A percentile compares a stretch with the other conserved stretches of the same genome.
Conservation (phyloP, 2,329 filamentous ascomycete species). For the Didymella glomerata region DNA sequence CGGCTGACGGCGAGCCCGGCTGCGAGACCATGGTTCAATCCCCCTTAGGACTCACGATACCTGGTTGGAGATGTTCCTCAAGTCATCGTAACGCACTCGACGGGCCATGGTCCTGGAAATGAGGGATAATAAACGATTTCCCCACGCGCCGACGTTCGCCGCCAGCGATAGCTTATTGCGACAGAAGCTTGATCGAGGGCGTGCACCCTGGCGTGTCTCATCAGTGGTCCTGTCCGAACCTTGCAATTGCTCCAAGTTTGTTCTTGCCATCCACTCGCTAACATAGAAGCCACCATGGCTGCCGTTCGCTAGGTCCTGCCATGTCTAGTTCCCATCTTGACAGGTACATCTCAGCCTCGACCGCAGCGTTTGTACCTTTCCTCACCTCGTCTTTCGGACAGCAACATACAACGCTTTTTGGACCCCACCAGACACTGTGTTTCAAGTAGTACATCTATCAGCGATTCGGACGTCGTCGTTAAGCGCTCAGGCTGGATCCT, state of each 20-base stretch:
- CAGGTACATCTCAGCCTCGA: constrained; percentile 26
- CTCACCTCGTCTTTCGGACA: constrained; percentile 31
- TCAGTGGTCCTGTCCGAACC: constrained; percentile 31
- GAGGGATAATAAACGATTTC: constrained; percentile 35
- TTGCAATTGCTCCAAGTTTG: constrained; percentile 24
- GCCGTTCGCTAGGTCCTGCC: constrained; percentile 32
- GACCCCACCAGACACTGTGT: constrained; percentile 36
- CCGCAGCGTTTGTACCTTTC: constrained; percentile 19
- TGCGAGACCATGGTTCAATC: constrained; percentile 4
- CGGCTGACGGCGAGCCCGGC: constrained; percentile 8
- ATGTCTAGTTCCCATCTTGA: constrained; percentile 26
- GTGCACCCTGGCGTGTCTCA: constrained; percentile 42
- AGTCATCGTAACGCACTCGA: constrained; percentile 13
- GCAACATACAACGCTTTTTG: constrained; percentile 36
- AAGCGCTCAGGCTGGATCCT: constrained; percentile 46
- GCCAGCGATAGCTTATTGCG: constrained; percentile 38
- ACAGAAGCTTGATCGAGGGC: constrained; percentile 35
- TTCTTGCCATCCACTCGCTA: constrained; percentile 28
- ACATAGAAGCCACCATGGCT: constrained; percentile 38
- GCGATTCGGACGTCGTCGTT: constrained; percentile 40
- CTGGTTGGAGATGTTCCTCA: constrained; percentile 15
- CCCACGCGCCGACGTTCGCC: constrained; percentile 31
- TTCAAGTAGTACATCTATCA: constrained; percentile 41
- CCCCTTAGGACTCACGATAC: constrained; percentile 3
- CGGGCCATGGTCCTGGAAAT: constrained; percentile 35